Evolutionary conservation across 257 asterid species (phyloP), one percentile per base, ranked within the genome.

Genomic region (Asclepias syriaca): DNA sequence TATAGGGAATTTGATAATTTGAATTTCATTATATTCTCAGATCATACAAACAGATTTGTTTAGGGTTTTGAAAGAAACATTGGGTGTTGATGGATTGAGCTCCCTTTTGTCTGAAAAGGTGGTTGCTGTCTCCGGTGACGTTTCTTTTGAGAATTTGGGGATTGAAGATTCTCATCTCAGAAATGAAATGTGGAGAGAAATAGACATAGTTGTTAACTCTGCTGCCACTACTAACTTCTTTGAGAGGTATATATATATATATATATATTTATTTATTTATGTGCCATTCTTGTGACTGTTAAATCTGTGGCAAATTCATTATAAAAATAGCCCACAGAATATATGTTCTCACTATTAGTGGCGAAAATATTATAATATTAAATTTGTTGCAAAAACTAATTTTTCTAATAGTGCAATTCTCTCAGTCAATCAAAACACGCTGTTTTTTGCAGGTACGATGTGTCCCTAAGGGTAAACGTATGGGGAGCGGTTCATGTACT

Each of bases 141-240:
- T 80, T 56, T 78, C 87, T 11, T 61, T 6, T 50, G 78, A 75
- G 50, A 76, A 77, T 58, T 59, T 83, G 45, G 84, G 79, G 2
- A 75, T 88, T 24, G 14, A 65, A 22, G 66, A 79, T 15, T n/a
- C 64, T 3, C 7, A 77, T 1, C 21, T 79, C 16, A 82, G 74
- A 51, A 40, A 80, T 8, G 57, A 80, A 16, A 81, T 88, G 83
- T 83, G 71, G 46, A 32, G 19, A 54, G 86, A 86, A 66, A 68
- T 83, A 2, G 86, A 85, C 56, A 64, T 86, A 32, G 50, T 87
- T 11, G 76, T 90, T 68, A 86, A 90, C 75, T 90, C 90, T 1
- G 96, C 96, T 15, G 92, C 95, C 39, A 85, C 88, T 10, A 90
- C 96, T 48, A 79, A 69, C 29, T 88, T 81, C 24, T 65, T 75